These are phyloP conservation scores for Aspergillus novoparasiticus DNA, from an alignment of 2,329 filamentous ascomycete genomes.

Conservation along the genomic window DNA sequence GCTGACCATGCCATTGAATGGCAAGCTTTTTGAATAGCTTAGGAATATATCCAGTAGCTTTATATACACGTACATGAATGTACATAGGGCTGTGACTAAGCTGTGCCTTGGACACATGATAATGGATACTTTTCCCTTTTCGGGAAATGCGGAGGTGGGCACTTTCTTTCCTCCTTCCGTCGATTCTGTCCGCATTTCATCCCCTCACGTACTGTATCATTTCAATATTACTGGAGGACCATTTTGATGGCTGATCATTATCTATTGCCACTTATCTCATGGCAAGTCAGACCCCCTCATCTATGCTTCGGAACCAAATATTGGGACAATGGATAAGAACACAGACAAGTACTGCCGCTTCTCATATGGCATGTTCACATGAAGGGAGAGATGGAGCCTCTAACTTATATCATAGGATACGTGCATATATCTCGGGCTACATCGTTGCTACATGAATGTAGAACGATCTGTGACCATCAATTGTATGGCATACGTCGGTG, in stretches of 20 bases:
- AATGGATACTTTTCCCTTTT: constrained; percentile 36
- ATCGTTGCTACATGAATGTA: background rate
- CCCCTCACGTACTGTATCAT: background rate
- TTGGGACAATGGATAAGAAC: background rate
- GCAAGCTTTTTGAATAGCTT: background rate
- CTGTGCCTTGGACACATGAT: background rate
- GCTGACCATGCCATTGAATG: background rate
- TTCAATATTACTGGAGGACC: background rate
- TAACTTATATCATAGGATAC: background rate
- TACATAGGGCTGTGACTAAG: background rate
- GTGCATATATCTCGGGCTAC: background rate
- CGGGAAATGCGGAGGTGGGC: constrained; percentile 22
- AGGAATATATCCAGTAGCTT: background rate
- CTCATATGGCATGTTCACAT: background rate
- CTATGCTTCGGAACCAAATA: background rate
- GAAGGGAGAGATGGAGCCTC: background rate
- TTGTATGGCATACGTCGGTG: background rate
- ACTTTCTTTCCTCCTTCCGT: constrained; percentile 28
- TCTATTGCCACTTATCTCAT: background rate
- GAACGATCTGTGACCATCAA: too few relatives aligned
- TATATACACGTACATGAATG: background rate
- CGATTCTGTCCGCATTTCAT: constrained; percentile 15
- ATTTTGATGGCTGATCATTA: background rate
- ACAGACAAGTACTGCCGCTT: background rate
- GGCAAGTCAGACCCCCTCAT: too few relatives aligned